A percentile compares a stretch with the other conserved stretches of the same genome.
phyloP scores from a whole-genome alignment of 805 yeast genomes.

The Yamadazyma tumulicola region DNA sequence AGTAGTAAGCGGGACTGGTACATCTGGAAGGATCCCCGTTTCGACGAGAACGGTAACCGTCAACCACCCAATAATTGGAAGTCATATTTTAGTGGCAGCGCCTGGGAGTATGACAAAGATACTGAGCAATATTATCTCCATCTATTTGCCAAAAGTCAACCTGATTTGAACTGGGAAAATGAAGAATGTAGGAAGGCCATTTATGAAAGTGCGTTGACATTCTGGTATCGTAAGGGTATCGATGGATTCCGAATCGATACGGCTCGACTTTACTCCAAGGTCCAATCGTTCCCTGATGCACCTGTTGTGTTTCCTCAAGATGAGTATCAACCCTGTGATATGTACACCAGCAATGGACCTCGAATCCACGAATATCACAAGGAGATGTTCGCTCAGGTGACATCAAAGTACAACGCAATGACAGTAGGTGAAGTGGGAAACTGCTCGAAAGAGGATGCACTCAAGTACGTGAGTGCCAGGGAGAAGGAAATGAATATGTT shows the following conservation, averaged over 20 bases:
- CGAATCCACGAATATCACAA: constrained; percentile 56
- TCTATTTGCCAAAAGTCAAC: constrained; percentile 52
- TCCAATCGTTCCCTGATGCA: constrained; percentile 43
- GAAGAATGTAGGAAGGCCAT: constrained; percentile 34
- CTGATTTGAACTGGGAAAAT: constrained; percentile 63
- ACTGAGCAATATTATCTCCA: constrained; percentile 55
- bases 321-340: constrained; percentile 38
- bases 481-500: constrained; percentile 37
- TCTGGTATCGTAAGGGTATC: constrained; percentile 54
- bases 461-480: constrained; percentile 40
- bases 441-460: constrained; percentile 38
- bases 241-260: constrained; percentile 61
- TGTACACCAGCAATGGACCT: constrained; percentile 44
- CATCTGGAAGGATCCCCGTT: constrained; percentile 51
- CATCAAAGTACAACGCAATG: constrained; percentile 47
- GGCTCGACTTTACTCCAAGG: constrained; percentile 51
- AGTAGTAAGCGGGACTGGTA: constrained; percentile 62
- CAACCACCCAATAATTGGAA: constrained; percentile 58
- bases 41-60: constrained; percentile 45
- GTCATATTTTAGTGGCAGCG: constrained; percentile 50
- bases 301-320: constrained; percentile 41
- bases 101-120: constrained; percentile 54
- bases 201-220: constrained; percentile 45
- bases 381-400: constrained; percentile 44
- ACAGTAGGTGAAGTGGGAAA: constrained; percentile 57